phyloP scores from a whole-genome alignment of 805 yeast species.

The Nakazawaea ishiwadae region DNA sequence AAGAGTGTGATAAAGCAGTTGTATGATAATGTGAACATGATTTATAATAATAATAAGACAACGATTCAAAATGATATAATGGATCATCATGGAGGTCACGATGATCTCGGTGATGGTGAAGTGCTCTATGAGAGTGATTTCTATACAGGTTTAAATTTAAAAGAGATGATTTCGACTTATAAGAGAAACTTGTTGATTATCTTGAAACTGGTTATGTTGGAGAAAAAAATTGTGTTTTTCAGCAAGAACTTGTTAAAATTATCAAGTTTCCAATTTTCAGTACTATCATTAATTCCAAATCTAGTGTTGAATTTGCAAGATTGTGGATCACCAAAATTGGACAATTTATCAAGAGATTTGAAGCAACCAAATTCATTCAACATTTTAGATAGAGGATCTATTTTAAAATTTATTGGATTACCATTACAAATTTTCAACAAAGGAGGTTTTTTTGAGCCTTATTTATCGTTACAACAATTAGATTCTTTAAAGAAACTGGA shows the following conservation, averaged over 20 bases:
- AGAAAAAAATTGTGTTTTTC: slow-evolving; percentile 68
- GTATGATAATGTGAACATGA: slow-evolving; percentile 56
- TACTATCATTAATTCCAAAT: slow-evolving; percentile 81
- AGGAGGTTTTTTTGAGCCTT: slow-evolving; percentile 89
- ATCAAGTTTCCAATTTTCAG: slow-evolving; percentile 78
- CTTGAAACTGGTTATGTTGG: slow-evolving; percentile 74
- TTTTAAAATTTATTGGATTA: slow-evolving; percentile 76
- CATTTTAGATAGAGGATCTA: slow-evolving; percentile 73
- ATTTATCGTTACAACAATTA: slow-evolving; percentile 89
- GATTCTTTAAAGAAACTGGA: slow-evolving; percentile 58
- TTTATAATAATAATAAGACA: slow-evolving; percentile 26
- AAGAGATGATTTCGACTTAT: slow-evolving; percentile 57
- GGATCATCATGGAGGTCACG: not conserved
- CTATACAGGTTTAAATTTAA: slow-evolving; percentile 69
- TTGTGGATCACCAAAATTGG: slow-evolving; percentile 72
- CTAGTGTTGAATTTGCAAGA: slow-evolving; percentile 67
- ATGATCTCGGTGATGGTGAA: slow-evolving; percentile 13
- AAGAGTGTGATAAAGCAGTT: slow-evolving; percentile 61
- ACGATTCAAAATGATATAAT: slow-evolving; percentile 6
- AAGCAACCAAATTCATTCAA: slow-evolving; percentile 61
- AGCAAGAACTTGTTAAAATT: slow-evolving; percentile 75
- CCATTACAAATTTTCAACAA: slow-evolving; percentile 83
- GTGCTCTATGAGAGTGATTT: slow-evolving; percentile 49
- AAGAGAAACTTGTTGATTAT: slow-evolving; percentile 57
- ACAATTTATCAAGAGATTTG: slow-evolving; percentile 45